These are phyloP conservation scores for Aspergillus nomiae DNA, from an alignment of 2,329 filamentous ascomycete genomes.

Conservation along the genomic window DNA sequence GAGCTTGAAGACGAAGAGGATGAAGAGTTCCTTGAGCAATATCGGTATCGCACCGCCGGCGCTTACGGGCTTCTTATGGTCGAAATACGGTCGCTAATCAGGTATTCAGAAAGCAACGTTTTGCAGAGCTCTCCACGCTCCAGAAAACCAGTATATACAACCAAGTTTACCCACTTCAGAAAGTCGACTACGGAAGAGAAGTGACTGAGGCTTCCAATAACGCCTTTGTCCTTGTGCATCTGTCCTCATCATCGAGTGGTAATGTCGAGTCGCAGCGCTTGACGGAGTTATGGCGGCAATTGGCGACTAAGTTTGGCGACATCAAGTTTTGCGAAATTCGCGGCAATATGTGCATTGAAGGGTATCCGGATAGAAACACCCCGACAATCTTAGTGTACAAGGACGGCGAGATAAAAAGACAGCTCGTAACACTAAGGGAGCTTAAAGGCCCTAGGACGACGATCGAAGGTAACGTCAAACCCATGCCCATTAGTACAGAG, in stretches of 20 bases:
- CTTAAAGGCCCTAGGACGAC: constrained; percentile 72
- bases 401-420: constrained; percentile 87
- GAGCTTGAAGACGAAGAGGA: constrained; percentile 96
- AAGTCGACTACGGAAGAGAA: constrained; percentile 87
- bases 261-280: constrained; percentile 85
- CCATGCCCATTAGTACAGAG: not conserved
- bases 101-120: constrained; percentile 67
- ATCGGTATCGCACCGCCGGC: constrained; percentile 57
- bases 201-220: constrained; percentile 87
- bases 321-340: constrained; percentile 97
- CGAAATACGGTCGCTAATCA: constrained; percentile 1
- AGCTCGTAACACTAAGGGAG: constrained; percentile 85
- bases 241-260: constrained; percentile 74
- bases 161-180: constrained; percentile 89
- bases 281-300: constrained; percentile 80
- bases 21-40: constrained; percentile 84
- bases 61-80: not conserved
- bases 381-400: constrained; percentile 92
- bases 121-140: constrained; percentile 76
- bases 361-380: constrained; percentile 92
- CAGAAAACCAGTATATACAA: constrained; percentile 80
- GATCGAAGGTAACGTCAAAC: constrained; percentile 52
- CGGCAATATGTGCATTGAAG: constrained; percentile 90
- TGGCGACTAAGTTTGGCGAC: constrained; percentile 84
- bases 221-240: constrained; percentile 70